Evolutionary conservation across 202 grass and related monocot species (phyloP), one percentile per base, ranked within the genome.

Genomic region (Panicum virgatum): DNA sequence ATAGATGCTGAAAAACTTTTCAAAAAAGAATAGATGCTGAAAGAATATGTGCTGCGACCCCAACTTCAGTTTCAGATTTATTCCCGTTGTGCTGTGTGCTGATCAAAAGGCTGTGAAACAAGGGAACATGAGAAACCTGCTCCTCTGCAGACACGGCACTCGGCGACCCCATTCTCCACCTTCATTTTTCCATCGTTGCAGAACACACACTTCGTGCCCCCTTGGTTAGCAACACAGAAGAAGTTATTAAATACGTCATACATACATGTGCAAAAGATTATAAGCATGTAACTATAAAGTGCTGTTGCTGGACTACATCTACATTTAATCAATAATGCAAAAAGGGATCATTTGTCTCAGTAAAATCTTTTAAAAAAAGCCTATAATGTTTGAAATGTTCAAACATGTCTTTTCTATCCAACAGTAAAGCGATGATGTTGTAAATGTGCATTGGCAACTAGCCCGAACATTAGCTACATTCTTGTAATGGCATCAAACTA

Each of bases 151-250:
- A 98, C 94, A 20, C 86, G 86, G 76, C 96, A 98, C 38, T 98
- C 91, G 12, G 88, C 90, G 37, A 83, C 73, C 76, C 96, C 90
- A 26, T 81, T 90, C 76, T 95, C 96, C 26, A 82, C 82, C 67
- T 82, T 91, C 96, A 98, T 98, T 83, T 98, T 98, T 82, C 92
- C 96, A 43, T 90, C 80, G 53, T 19, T 87, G 73, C 96, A 98
- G 27, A 96, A 98, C 15, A 98, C 90, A 34, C 96, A 98, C 66
- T 90, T 97, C 18, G 92, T 94, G 39, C 96, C 96, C 62, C 92
- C 92, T 94, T 94, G 88, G 48, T 45, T 39, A 84, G 16, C 54
- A 85, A 75, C 25, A 44, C 0, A 13, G 45, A 77, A 72, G 25
- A 23, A 26, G 16, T n/a, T 12, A 34, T 87, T 44, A 84, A 84